Evolutionary conservation across 2,329 filamentous ascomycete genomes (phyloP).

Genomic region (Venturia carpophila): DNA sequence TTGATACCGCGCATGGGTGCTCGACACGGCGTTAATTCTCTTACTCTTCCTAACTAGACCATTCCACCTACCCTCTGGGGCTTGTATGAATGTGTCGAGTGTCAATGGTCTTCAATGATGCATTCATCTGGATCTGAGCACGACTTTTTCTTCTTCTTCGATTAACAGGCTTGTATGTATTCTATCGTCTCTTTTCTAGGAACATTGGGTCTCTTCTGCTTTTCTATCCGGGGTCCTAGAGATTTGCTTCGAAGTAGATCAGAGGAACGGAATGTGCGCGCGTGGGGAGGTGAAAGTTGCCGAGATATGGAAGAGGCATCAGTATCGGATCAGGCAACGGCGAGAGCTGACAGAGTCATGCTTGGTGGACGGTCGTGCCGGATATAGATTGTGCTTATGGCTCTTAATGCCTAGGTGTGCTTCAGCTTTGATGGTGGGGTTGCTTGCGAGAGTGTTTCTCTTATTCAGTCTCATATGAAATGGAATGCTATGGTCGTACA

Average conservation of each 20-base stretch:
- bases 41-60: neutral
- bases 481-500: neutral
- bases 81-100: conserved; percentile 9
- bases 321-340: neutral
- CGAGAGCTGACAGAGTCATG: neutral
- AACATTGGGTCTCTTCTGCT: conserved; percentile 3
- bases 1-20: conserved; percentile 1
- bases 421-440: neutral
- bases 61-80: neutral
- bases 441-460: neutral
- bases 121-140: neutral
- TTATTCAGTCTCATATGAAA: neutral
- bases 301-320: neutral
- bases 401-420: neutral
- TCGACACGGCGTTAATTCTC: neutral
- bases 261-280: neutral
- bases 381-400: conserved; percentile 10
- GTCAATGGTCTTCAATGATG: neutral
- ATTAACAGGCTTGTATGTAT: conserved; percentile 5
- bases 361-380: neutral
- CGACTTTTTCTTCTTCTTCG: neutral
- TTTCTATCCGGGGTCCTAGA: neutral
- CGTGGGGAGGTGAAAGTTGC: conserved; percentile 1
- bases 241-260: neutral
- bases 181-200: conserved; percentile 9